A percentile compares a stretch with the other conserved stretches of the same genome.
Evolutionary conservation across 768 basidiomycete genomes (phyloP).

Genomic region (Antrodiella citrinella): DNA sequence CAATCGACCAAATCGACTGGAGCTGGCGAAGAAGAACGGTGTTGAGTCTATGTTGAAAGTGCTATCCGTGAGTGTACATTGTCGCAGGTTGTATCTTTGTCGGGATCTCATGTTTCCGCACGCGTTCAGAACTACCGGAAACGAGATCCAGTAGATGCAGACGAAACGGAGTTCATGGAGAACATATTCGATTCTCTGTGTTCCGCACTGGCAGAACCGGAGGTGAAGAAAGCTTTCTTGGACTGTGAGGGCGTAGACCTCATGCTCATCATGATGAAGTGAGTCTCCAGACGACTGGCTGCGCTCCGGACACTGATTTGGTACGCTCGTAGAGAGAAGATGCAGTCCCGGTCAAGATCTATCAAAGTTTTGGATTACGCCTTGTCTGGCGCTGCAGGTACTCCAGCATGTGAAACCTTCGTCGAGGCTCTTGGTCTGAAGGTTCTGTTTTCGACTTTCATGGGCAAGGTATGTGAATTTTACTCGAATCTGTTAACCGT

Average conservation of each 20-base stretch:
- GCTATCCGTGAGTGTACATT: conserved; percentile 58
- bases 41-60: conserved; percentile 70
- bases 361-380: conserved; percentile 92
- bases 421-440: conserved; percentile 85
- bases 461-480: conserved; percentile 61
- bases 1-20: conserved; percentile 57
- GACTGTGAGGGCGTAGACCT: conserved; percentile 90
- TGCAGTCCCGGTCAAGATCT: conserved; percentile 68
- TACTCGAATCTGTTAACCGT: not conserved
- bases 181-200: conserved; percentile 90
- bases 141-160: conserved; percentile 75
- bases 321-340: conserved; percentile 81
- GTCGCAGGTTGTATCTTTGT: conserved; percentile 4
- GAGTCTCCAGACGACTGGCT: too few species aligned
- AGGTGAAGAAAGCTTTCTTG: conserved; percentile 77
- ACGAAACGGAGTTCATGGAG: conserved; percentile 97
- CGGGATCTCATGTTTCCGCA: conserved; percentile 3
- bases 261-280: conserved; percentile 99
- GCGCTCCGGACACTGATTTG: too few species aligned
- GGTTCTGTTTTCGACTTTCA: conserved; percentile 82
- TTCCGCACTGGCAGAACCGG: conserved; percentile 70
- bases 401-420: conserved; percentile 71
- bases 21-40: conserved; percentile 66
- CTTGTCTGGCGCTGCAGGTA: conserved; percentile 68
- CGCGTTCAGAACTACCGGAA: conserved; percentile 70